Evolutionary conservation across 225 moss, liverwort and hornwort genomes (phyloP), one percentile per base, ranked within the genome.

Genomic region (Climacium dendroides): DNA sequence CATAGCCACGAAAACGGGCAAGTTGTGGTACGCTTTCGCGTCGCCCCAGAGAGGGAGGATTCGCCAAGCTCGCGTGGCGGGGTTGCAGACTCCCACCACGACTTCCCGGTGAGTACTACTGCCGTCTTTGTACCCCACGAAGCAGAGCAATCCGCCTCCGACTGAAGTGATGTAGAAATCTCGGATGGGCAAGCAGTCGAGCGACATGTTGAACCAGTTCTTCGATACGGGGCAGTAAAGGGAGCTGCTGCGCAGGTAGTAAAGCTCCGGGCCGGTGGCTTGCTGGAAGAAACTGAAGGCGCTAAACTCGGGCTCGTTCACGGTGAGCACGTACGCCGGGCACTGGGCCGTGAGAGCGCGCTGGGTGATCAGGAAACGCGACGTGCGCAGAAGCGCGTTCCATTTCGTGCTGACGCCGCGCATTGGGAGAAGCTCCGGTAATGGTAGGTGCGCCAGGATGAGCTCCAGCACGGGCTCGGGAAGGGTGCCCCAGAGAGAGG

Each of bases 1-100:
- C 83, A 92, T 90, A 59, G 92, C 90, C 77, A 92, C 92, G 75
- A 92, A 92, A 32, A n/a, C 79, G 7, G 92, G 92, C 58, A 92
- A 74, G 58, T 88, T 79, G 52, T 82, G 29, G 25, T 54, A 50
- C 7, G 24, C 47, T 24, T 71, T 63, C 6, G 61, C 26, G 29
- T 53, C 62, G 10, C 72, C 73, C 90, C 92, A 84, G 28, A 26
- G 54, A 5, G 92, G 92, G 1, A 92, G 86, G 52, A 83, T 45
- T 6, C 85, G 85, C 86, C 90, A 92, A 12, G 80, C 15, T 26
- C 88, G 66, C 11, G 88, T 92, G 26, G 92, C 88, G 37, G 90
- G 92, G 75, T 92, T 92, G 83, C 83, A 88, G 15, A 92, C 48
- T 20, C 92, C 92, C 6, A 92, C 15, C 34, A 92, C 90, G 9